These are phyloP conservation scores for Hyaloscypha bicolor DNA, from an alignment of 495 filamentous ascomycete genomes.

Conservation along the genomic window DNA sequence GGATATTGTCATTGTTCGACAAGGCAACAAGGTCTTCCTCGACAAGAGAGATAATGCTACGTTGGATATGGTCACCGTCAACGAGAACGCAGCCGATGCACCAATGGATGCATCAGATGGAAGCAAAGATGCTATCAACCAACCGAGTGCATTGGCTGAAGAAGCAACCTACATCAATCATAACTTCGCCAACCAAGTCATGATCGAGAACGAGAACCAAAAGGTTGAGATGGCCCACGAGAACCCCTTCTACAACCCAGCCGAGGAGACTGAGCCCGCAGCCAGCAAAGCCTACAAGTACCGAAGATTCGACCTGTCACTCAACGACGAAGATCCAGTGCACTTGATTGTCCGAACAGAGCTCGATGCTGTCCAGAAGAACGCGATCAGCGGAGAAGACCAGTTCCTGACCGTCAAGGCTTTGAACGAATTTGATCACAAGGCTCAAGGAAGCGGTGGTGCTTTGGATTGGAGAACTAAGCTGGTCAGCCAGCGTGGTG, in stretches of 20 bases:
- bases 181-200: constrained; percentile 95
- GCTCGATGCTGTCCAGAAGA: constrained; percentile 93
- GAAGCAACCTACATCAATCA: constrained; percentile 99
- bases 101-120: constrained; percentile 88
- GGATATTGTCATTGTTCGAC: constrained; percentile 90
- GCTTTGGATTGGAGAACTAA: constrained; percentile 96
- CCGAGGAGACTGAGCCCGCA: constrained; percentile 88
- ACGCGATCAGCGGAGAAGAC: constrained; percentile 82
- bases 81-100: constrained; percentile 98
- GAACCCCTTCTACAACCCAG: constrained; percentile 96
- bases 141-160: constrained; percentile 83
- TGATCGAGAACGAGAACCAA: constrained; percentile 72
- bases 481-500: constrained; percentile 88
- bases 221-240: constrained; percentile 83
- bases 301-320: constrained; percentile 90
- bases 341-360: constrained; percentile 95
- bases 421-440: constrained; percentile 97
- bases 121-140: constrained; percentile 94
- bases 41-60: constrained; percentile 94
- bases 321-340: constrained; percentile 91
- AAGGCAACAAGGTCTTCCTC: constrained; percentile 95
- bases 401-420: constrained; percentile 92
- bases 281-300: constrained; percentile 98
- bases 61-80: constrained; percentile 96
- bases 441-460: constrained; percentile 91